Evolutionary conservation across 352 stramenopile genomes (phyloP).

Genomic region (Phytopythium aichiense): DNA sequence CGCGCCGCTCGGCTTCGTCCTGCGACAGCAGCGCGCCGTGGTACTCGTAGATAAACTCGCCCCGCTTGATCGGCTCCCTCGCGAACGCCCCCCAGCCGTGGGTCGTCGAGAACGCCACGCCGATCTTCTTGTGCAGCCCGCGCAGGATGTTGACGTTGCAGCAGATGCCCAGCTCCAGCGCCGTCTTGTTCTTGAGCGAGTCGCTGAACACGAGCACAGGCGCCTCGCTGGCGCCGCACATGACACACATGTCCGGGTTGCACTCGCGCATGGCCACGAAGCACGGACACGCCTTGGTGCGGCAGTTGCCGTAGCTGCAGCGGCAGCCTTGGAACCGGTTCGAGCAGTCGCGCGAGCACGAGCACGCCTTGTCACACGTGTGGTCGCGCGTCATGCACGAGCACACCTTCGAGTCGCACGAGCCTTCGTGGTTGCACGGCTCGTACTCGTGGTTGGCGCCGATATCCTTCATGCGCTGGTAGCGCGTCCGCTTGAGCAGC

Average conservation of each 20-base stretch:
- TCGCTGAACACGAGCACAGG: conserved; percentile 37
- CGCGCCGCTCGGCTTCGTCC: conserved; percentile 67
- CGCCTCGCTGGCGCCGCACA: conserved; percentile 56
- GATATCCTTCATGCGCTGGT: conserved; percentile 63
- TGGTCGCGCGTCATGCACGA: conserved; percentile 78
- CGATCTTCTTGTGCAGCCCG: conserved; percentile 56
- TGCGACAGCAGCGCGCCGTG: conserved; percentile 59
- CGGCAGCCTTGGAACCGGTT: conserved; percentile 60
- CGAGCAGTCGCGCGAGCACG: conserved; percentile 68
- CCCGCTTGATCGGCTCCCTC: conserved; percentile 50
- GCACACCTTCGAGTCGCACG: conserved; percentile 46
- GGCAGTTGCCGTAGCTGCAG: conserved; percentile 53
- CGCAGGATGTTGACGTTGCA: conserved; percentile 64
- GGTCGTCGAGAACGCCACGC: conserved; percentile 50
- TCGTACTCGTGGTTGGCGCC: conserved; percentile 69
- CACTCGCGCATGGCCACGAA: conserved; percentile 57
- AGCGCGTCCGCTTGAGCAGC: conserved; percentile 53
- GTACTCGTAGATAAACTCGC: conserved; percentile 74
- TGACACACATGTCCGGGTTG: conserved; percentile 50
- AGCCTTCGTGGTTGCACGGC: conserved; percentile 72
- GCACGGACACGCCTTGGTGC: conserved; percentile 60
- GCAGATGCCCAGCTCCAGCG: conserved; percentile 55
- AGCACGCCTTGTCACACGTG: conserved; percentile 80
- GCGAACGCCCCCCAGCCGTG: conserved; percentile 68
- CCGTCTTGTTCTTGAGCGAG: conserved; percentile 28